A percentile compares a stretch with the other conserved stretches of the same genome.
phyloP scores from a whole-genome alignment of 2,329 filamentous ascomycete genomes.

The Fusarium sp. region DNA sequence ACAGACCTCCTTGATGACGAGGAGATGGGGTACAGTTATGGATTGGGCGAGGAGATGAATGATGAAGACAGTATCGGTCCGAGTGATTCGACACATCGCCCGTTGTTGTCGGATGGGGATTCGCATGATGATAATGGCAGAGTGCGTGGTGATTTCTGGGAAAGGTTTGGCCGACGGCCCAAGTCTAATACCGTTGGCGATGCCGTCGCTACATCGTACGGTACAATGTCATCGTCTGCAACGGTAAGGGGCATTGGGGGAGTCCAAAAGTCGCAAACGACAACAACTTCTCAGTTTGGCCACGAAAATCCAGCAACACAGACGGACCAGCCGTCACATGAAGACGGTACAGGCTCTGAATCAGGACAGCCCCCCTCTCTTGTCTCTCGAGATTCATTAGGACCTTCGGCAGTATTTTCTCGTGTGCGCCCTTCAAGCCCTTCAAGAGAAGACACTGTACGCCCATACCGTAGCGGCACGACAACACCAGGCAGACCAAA shows the following conservation, averaged over 20 bases:
- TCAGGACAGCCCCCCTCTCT: constrained; percentile 47
- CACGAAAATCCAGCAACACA: constrained; percentile 22
- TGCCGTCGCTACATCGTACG: constrained; percentile 49
- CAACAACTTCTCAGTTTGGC: constrained; percentile 20
- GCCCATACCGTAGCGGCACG: constrained; percentile 41
- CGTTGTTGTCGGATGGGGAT: constrained; percentile 39
- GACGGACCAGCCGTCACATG: neutral
- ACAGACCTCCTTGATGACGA: constrained; percentile 52
- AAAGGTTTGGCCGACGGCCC: constrained; percentile 29
- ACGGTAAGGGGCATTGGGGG: constrained; percentile 34
- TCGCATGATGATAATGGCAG: constrained; percentile 20
- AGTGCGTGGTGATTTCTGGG: constrained; percentile 36
- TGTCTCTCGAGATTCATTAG: constrained; percentile 29
- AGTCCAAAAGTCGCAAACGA: constrained; percentile 18
- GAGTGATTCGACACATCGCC: constrained; percentile 36
- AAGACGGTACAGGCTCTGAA: constrained; percentile 14
- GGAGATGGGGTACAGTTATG: constrained; percentile 46
- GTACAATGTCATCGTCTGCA: constrained; percentile 52
- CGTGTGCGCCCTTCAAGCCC: constrained; percentile 49
- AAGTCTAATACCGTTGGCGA: constrained; percentile 26
- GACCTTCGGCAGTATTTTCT: constrained; percentile 16
- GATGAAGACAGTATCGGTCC: constrained; percentile 47
- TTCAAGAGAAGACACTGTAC: constrained; percentile 39
- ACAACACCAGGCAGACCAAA: constrained; percentile 59
- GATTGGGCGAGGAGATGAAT: constrained; percentile 48